phyloP scores from a whole-genome alignment of 305 asterid genomes.

The Caryopteris hybrid region DNA sequence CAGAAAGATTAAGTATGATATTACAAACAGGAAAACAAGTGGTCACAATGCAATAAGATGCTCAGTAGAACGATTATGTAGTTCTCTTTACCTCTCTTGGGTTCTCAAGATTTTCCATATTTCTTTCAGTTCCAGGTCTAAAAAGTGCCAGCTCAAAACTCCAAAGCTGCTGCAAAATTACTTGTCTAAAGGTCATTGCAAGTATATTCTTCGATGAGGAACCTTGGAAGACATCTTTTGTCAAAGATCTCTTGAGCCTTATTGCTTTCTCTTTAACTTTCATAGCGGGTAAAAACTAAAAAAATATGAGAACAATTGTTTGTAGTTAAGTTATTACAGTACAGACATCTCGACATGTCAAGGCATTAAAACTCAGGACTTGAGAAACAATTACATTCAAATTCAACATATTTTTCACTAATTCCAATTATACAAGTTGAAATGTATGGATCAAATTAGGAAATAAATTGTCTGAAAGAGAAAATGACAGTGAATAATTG shows the following conservation, averaged over 20 bases:
- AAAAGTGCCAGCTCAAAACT: slow-evolving; percentile 62
- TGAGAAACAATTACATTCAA: background rate
- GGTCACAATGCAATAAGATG: slow-evolving; percentile 1
- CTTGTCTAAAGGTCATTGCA: slow-evolving; percentile 90
- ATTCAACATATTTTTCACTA: background rate
- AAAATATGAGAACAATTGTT: slow-evolving; percentile 1
- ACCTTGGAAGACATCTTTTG: slow-evolving; percentile 44
- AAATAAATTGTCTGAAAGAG: background rate
- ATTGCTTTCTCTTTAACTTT: slow-evolving; percentile 77
- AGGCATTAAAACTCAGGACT: background rate
- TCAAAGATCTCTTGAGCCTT: slow-evolving; percentile 49
- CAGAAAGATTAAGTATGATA: slow-evolving; percentile 50
- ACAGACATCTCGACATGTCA: background rate
- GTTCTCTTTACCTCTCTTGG: slow-evolving; percentile 63
- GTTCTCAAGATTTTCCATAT: slow-evolving; percentile 64
- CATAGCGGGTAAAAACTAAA: slow-evolving; percentile 74
- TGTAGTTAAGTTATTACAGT: background rate
- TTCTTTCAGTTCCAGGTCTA: slow-evolving; percentile 62
- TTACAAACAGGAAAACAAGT: slow-evolving; percentile 28
- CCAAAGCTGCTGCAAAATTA: slow-evolving; percentile 65
- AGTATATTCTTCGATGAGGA: slow-evolving; percentile 59
- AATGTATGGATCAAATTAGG: background rate
- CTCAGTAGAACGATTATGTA: background rate
- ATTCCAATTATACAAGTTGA: background rate
- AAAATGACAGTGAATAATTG: background rate